These are phyloP conservation scores for Colletotrichum musae DNA, from an alignment of 2,329 filamentous ascomycete species.

Conservation along the genomic window DNA sequence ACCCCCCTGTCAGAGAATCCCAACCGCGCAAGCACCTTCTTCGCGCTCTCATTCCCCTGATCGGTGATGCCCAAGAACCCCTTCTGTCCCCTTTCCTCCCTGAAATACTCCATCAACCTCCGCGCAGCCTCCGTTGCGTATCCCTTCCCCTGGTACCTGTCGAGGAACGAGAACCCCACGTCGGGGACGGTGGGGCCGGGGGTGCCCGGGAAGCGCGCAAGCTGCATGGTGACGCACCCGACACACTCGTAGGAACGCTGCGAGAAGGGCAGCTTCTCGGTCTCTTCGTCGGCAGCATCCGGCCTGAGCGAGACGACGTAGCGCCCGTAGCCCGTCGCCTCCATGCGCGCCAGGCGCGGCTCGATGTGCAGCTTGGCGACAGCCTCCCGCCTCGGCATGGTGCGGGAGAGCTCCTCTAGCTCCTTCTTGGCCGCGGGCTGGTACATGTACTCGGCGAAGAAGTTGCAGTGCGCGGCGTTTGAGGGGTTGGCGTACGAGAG, in stretches of 20 bases:
- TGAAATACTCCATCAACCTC: neutral
- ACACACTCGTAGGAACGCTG: neutral
- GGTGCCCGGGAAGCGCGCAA: neutral
- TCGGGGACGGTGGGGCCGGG: slow-evolving; percentile 12
- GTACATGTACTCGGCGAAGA: slow-evolving; percentile 10
- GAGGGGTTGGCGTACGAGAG: slow-evolving; percentile 10
- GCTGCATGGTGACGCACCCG: slow-evolving; percentile 15
- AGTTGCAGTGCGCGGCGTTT: slow-evolving; percentile 10
- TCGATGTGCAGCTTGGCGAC: slow-evolving; percentile 14
- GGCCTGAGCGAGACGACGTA: slow-evolving; percentile 15
- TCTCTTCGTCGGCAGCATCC: neutral
- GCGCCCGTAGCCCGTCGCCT: neutral
- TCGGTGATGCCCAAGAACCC: slow-evolving; percentile 5
- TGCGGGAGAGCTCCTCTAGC: neutral
- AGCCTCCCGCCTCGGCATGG: slow-evolving; percentile 5
- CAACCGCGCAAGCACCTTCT: slow-evolving; percentile 2
- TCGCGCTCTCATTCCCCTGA: slow-evolving; percentile 1
- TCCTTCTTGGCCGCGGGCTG: neutral
- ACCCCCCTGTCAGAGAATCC: slow-evolving; percentile 15
- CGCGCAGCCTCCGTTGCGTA: slow-evolving; percentile 12
- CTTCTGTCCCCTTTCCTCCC: slow-evolving; percentile 4
- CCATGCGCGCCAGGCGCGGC: slow-evolving; percentile 12
- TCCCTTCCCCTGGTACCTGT: slow-evolving; percentile 9
- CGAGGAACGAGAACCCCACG: slow-evolving; percentile 15
- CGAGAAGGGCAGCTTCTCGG: neutral